phyloP scores from a whole-genome alignment of 2,329 filamentous ascomycete species.

The Aspergillus flavus region DNA sequence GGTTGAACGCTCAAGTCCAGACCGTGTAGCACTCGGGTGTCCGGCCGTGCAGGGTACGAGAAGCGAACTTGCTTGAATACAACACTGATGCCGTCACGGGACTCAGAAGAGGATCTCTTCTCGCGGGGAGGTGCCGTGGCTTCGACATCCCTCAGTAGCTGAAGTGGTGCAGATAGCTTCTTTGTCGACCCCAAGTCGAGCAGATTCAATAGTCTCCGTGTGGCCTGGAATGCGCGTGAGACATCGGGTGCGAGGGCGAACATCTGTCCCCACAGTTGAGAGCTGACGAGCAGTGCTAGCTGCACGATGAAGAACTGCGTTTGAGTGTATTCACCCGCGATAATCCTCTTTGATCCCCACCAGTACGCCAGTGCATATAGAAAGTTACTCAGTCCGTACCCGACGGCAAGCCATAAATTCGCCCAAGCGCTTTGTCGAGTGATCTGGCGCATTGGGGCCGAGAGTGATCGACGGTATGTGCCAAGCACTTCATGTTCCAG shows the following conservation, averaged over 20 bases:
- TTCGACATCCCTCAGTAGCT: not conserved
- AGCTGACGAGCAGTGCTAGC: slow-evolving; percentile 70
- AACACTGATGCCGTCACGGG: not conserved
- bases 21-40: slow-evolving; percentile 59
- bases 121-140: not conserved
- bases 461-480: slow-evolving; percentile 49
- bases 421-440: slow-evolving; percentile 42
- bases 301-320: slow-evolving; percentile 74
- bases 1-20: slow-evolving; percentile 57
- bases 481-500: slow-evolving; percentile 53
- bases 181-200: slow-evolving; percentile 40
- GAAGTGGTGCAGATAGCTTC: slow-evolving; percentile 4
- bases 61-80: slow-evolving; percentile 45
- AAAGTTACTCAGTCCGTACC: slow-evolving; percentile 58
- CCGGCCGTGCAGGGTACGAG: slow-evolving; percentile 65
- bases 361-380: slow-evolving; percentile 77
- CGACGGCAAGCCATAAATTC: slow-evolving; percentile 49
- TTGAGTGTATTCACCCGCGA: slow-evolving; percentile 65
- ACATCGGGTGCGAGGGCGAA: slow-evolving; percentile 75
- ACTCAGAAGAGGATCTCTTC: not conserved
- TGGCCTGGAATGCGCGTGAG: slow-evolving; percentile 61
- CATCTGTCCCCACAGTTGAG: slow-evolving; percentile 72
- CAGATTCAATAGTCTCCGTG: slow-evolving; percentile 60
- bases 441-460: slow-evolving; percentile 48
- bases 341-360: slow-evolving; percentile 75